These are phyloP conservation scores for Polysphondylium violaceum DNA, from an alignment of 78 protist genomes.

Conservation along the genomic window DNA sequence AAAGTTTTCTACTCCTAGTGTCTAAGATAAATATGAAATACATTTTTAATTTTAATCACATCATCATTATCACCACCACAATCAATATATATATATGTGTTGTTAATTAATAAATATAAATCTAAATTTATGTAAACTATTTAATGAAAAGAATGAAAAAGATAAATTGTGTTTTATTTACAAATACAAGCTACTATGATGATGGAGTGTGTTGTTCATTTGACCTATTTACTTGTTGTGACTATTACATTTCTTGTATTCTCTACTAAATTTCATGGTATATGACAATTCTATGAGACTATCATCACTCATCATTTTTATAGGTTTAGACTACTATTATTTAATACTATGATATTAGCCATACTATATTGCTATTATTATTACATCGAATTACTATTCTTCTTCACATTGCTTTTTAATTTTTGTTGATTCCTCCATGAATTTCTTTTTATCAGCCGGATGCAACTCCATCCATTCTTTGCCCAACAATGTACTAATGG, in stretches of 20 bases:
- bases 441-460: constrained; percentile 52
- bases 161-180: too few relatives aligned
- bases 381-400: neutral
- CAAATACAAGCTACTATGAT: neutral
- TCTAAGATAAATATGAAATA: too few relatives aligned
- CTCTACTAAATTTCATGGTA: neutral
- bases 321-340: neutral
- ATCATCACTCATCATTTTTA: too few relatives aligned
- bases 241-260: too few relatives aligned
- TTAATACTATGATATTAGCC: neutral
- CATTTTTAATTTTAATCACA: too few relatives aligned
- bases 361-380: neutral
- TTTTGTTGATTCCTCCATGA: constrained; percentile 2
- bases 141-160: too few relatives aligned
- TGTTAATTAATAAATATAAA: too few relatives aligned
- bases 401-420: constrained; percentile 24
- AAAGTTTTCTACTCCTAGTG: too few relatives aligned
- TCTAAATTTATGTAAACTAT: too few relatives aligned
- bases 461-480: constrained; percentile 69
- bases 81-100: too few relatives aligned
- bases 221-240: neutral
- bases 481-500: constrained; percentile 30
- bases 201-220: neutral
- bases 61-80: too few relatives aligned
- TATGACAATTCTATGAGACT: too few relatives aligned